Conservation (phyloP, 768 basidiomycete species). For the Agaricus blazei region DNA sequence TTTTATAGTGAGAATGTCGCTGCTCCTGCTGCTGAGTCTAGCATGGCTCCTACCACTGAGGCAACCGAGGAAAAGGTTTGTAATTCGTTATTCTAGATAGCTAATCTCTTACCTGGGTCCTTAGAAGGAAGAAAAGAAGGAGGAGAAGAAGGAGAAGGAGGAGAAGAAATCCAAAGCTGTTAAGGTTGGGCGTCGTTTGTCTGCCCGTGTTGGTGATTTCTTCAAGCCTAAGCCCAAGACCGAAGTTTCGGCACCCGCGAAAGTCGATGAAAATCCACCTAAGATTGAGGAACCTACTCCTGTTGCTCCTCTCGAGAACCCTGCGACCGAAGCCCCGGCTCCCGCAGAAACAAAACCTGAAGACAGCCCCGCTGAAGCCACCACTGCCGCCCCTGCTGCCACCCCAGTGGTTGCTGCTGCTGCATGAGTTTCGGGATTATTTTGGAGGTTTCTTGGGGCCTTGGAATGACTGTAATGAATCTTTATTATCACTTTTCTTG, state of each 20-base stretch:
- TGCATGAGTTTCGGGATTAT: constrained; percentile 47
- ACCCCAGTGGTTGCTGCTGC: constrained; percentile 73
- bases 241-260: constrained; percentile 63
- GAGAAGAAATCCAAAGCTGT: constrained; percentile 42
- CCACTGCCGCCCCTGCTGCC: constrained; percentile 35
- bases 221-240: constrained; percentile 73
- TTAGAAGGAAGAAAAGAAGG: constrained; percentile 34
- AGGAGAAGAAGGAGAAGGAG: constrained; percentile 38
- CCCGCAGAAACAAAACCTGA: constrained; percentile 36
- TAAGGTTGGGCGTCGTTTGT: constrained; percentile 81
- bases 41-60: constrained; percentile 44
- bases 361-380: constrained; percentile 35
- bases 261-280: constrained; percentile 87
- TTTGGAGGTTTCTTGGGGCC: constrained; percentile 4
- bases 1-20: constrained; percentile 23
- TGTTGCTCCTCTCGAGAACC: constrained; percentile 81
- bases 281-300: constrained; percentile 80
- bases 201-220: constrained; percentile 76
- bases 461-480: constrained; percentile 44
- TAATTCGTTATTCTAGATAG: not conserved
- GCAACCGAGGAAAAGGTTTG: constrained; percentile 60
- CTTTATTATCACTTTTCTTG: constrained; percentile 27
- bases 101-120: not conserved
- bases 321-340: constrained; percentile 46
- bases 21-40: constrained; percentile 28